Evolutionary conservation across 2,329 filamentous ascomycete genomes (phyloP).

Genomic region (Didymella exigua): DNA sequence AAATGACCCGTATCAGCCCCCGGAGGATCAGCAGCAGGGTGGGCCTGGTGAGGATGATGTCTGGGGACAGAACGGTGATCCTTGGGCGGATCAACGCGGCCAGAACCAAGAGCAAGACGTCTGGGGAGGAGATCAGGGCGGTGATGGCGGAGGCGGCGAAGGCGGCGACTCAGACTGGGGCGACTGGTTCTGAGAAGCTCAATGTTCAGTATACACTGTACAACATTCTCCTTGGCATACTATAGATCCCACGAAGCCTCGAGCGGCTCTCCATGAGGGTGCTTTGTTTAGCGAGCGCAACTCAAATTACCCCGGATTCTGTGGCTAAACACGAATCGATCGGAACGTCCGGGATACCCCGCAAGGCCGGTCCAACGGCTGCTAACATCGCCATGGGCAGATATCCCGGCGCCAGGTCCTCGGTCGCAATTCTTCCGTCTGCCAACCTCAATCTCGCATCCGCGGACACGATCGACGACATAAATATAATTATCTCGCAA

Average conservation of each 20-base stretch:
- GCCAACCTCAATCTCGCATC: not conserved
- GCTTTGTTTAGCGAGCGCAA: not conserved
- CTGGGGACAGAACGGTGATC: slow-evolving; percentile 37
- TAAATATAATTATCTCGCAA: not conserved
- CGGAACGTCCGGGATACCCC: slow-evolving; percentile 9
- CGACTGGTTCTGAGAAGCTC: slow-evolving; percentile 29
- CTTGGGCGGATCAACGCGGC: slow-evolving; percentile 25
- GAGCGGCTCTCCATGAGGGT: not conserved
- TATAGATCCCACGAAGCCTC: not conserved
- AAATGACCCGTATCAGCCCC: slow-evolving; percentile 28
- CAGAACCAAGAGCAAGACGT: slow-evolving; percentile 32
- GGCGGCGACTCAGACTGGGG: slow-evolving; percentile 29
- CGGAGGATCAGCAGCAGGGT: slow-evolving; percentile 29
- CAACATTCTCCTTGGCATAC: not conserved
- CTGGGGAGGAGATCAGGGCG: slow-evolving; percentile 37
- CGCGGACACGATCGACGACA: slow-evolving; percentile 1
- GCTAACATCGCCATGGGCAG: not conserved
- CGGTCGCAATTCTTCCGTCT: slow-evolving; percentile 26
- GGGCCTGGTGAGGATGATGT: slow-evolving; percentile 30
- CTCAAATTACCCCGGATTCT: not conserved
- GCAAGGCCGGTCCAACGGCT: slow-evolving; percentile 1
- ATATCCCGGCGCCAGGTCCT: slow-evolving; percentile 5
- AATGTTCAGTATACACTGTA: not conserved
- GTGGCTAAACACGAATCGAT: not conserved
- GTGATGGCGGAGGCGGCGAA: slow-evolving; percentile 40